Base-by-base conservation (phyloP, 2,329 filamentous ascomycete species). In the Neoarthrinium moseri region DNA sequence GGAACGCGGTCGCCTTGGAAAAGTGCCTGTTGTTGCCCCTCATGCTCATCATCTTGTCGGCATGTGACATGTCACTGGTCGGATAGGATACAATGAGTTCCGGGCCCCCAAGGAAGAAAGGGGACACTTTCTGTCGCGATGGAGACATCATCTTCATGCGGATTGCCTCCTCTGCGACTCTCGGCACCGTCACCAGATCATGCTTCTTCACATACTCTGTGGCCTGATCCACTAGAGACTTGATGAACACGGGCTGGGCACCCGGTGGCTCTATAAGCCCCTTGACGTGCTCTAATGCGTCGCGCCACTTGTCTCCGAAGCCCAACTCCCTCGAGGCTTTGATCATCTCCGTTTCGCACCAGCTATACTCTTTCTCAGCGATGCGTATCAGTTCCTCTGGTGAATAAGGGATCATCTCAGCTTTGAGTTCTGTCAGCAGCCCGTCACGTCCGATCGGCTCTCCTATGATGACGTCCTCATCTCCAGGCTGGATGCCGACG, bases 11-110 rank as follows among this genome's bases (percentile, higher is more conserved):
- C 5, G 78, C 76, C 2, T 75, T 72, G 4, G 77, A 67, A 58
- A 82, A 80, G 54, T 80, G 75, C 1, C 69, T 68, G 53, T 79
- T 81, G 60, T 83, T 83, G 10, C 78, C 76, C 15, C 78, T 72
- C 70, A 83, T 75, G 43, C 74, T 73, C 79, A 82, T 83, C 52
- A 77, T 56, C 60, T 83, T 84, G 26, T 73, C 67, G 15, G 68
- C 70, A 51, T 82, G 76, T 4, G 62, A 51, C 77, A 81, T 81
- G 22, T 62, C 66, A 1, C 66, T 60, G 4, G 73, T 77, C 13
- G 80, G 79, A 44, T 81, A 83, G 0, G 79, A 75, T 3, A 83
- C 77, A 36, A 75, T 70, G 51, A 83, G 78, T 3, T 59, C 60
- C 1, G 67, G 62, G 0, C 79, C 80, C 5, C 79, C 79, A 0